Percentiles rank a stretch among this genome's conserved stretches.
phyloP scores from a whole-genome alignment of 1,139 yeast species.

The Geotrichum candidum region DNA sequence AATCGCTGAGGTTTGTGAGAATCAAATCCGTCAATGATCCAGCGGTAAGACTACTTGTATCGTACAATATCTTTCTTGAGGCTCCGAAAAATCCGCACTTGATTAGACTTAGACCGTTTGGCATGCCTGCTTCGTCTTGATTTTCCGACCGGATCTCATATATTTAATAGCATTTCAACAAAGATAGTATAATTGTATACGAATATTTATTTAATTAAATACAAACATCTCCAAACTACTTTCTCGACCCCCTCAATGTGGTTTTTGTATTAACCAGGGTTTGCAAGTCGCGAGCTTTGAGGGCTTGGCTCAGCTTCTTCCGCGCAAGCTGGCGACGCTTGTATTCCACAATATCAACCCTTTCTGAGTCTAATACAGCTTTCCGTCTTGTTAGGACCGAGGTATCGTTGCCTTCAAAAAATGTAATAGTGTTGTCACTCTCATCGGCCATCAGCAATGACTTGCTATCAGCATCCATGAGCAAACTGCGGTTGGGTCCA shows the following conservation, averaged over 20 bases:
- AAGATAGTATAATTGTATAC: not conserved
- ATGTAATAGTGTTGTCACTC: not conserved
- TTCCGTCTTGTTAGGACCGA: not conserved
- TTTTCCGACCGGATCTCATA: not conserved
- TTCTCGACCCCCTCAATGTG: not conserved
- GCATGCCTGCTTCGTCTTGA: not conserved
- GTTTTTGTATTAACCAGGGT: not conserved
- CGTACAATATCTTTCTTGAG: conserved; percentile 3
- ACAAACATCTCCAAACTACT: not conserved
- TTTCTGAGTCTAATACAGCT: conserved; percentile 7
- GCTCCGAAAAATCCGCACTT: not conserved
- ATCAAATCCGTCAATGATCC: conserved; percentile 7
- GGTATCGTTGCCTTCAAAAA: not conserved
- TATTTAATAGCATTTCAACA: not conserved
- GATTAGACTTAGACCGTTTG: conserved; percentile 10
- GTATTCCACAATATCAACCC: conserved; percentile 8
- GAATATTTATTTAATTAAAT: not conserved
- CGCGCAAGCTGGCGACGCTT: not conserved
- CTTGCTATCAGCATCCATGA: not conserved
- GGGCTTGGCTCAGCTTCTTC: not conserved
- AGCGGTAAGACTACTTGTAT: not conserved
- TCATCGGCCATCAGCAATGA: not conserved
- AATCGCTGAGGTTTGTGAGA: not conserved
- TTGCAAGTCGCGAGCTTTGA: not conserved
- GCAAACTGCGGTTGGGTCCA: not conserved